phyloP scores from a whole-genome alignment of 2,329 filamentous ascomycete genomes.

The Seiridium cupressi region DNA sequence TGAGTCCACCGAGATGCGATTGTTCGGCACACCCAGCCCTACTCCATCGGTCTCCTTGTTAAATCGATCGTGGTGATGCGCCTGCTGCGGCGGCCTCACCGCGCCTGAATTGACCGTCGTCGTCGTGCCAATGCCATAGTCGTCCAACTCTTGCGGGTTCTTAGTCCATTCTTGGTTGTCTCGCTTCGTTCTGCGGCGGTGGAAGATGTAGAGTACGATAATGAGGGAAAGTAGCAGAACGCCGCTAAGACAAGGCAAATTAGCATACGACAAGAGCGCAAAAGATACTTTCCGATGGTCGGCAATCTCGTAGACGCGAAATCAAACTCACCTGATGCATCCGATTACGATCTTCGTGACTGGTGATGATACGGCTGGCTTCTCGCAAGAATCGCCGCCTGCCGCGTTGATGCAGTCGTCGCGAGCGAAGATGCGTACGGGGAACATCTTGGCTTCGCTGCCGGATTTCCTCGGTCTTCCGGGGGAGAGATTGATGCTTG shows the following conservation, averaged over 20 bases:
- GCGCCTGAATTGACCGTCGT: background rate
- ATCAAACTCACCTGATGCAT: background rate
- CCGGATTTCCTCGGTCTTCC: background rate
- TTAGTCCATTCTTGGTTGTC: slow-evolving; percentile 9
- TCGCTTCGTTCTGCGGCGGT: background rate
- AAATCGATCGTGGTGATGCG: background rate
- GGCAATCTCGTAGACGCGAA: background rate
- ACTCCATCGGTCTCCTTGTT: background rate
- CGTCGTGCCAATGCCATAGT: slow-evolving; percentile 5
- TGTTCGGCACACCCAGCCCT: background rate
- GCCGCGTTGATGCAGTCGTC: slow-evolving; percentile 5
- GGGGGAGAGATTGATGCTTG: no score
- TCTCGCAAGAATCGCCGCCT: slow-evolving; percentile 2
- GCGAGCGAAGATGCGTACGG: background rate
- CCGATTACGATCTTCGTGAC: slow-evolving; percentile 1
- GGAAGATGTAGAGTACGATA: background rate
- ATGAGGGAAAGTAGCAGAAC: background rate
- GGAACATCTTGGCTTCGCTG: background rate
- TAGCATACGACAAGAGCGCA: background rate
- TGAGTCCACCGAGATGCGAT: background rate
- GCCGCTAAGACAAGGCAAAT: background rate
- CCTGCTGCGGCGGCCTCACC: background rate
- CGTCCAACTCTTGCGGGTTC: slow-evolving; percentile 9
- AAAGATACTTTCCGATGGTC: background rate
- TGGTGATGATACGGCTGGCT: background rate